These are phyloP conservation scores for Penicillium carneum DNA, from an alignment of 2,329 filamentous ascomycete species.

Conservation along the genomic window DNA sequence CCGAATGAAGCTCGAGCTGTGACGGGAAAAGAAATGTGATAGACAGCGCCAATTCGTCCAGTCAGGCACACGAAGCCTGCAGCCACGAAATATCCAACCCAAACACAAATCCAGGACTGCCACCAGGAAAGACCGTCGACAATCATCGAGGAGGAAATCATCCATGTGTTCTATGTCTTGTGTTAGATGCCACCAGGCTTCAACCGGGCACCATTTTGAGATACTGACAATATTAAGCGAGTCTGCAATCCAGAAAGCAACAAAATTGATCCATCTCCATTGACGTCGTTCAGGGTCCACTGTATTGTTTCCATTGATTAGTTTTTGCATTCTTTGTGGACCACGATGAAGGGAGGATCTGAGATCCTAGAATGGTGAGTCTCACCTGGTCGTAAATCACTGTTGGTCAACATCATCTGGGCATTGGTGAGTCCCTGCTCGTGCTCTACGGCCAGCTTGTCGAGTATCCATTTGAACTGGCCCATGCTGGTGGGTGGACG, in stretches of 20 bases:
- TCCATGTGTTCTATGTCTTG: conserved; percentile 76
- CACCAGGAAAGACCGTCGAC: conserved; percentile 82
- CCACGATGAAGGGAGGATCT: background rate
- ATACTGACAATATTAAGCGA: conserved; percentile 75
- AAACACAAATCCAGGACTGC: conserved; percentile 89
- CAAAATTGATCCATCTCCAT: conserved; percentile 88
- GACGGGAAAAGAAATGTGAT: conserved; percentile 90
- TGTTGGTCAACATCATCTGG: conserved; percentile 86
- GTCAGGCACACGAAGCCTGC: conserved; percentile 77
- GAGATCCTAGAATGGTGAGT: background rate
- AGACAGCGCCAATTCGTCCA: conserved; percentile 82
- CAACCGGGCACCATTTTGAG: background rate
- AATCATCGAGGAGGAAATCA: conserved; percentile 87
- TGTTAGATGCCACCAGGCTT: conserved; percentile 12
- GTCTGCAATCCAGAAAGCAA: conserved; percentile 86
- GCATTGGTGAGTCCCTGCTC: conserved; percentile 79
- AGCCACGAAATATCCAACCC: conserved; percentile 82
- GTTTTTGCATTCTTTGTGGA: background rate
- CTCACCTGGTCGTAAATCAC: conserved; percentile 73
- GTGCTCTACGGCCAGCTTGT: conserved; percentile 73
- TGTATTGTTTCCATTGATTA: conserved; percentile 43
- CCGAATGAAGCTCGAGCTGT: conserved; percentile 80
- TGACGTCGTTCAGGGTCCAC: conserved; percentile 80
- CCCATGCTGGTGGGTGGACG: conserved; percentile 32
- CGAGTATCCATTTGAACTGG: conserved; percentile 41